Evolutionary conservation across 352 stramenopile genomes (phyloP).

Genomic region (Globisporangium paddicum): DNA sequence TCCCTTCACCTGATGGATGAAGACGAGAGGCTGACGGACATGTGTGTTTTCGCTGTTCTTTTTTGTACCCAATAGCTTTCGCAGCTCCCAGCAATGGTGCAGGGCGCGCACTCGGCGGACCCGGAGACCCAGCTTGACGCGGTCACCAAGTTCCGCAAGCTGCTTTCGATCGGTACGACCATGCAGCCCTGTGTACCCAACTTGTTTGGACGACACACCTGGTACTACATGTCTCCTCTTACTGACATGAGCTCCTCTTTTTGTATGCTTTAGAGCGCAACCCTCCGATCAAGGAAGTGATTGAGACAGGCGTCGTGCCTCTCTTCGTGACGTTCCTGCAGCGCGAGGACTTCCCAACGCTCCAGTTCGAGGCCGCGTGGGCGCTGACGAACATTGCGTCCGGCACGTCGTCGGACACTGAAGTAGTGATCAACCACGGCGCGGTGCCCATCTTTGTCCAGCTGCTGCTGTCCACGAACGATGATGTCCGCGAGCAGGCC

Average conservation of each 20-base stretch:
- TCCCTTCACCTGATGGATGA: slow-evolving; percentile 4
- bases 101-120: slow-evolving; percentile 91
- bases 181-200: background rate
- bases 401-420: slow-evolving; percentile 97
- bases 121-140: slow-evolving; percentile 92
- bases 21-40: slow-evolving; percentile 10
- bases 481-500: slow-evolving; percentile 96
- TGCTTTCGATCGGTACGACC: slow-evolving; percentile 94
- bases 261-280: slow-evolving; percentile 88
- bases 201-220: background rate
- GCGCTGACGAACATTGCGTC: slow-evolving; percentile 99
- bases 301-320: slow-evolving; percentile 96
- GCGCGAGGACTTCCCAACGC: slow-evolving; percentile 88
- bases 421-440: slow-evolving; percentile 96
- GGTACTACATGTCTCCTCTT: background rate
- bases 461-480: slow-evolving; percentile 94
- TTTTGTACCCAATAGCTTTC: slow-evolving; percentile 65
- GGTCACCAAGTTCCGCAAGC: slow-evolving; percentile 97
- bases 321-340: slow-evolving; percentile 98
- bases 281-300: slow-evolving; percentile 99
- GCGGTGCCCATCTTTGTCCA: slow-evolving; percentile 97
- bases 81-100: slow-evolving; percentile 93
- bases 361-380: slow-evolving; percentile 99
- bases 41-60: background rate
- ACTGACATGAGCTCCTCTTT: slow-evolving; percentile 2